Base-by-base conservation (phyloP, 2,329 filamentous ascomycete species). In the Xylariaceae sp. region DNA sequence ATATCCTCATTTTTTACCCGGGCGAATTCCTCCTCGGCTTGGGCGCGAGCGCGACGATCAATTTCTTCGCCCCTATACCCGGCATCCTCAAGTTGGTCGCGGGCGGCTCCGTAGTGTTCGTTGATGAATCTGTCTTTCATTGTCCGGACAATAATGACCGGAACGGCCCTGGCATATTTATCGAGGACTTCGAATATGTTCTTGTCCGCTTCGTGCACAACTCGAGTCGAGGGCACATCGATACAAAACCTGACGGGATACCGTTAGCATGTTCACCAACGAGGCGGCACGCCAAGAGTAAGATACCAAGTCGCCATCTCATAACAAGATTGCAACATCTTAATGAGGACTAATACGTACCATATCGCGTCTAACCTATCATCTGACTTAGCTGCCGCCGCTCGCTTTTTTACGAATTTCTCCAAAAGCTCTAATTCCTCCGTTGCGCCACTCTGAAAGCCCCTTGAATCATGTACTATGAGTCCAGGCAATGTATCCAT, bases 81-180 rank as follows among this genome's bases (percentile, higher is more conserved):
- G 15, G 47, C 30, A 44, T 58, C 54, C 43, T 59, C 53, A 7
- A 58, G 50, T 21, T 62, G 56, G 10, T 61, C 55, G 2, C 59
- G 46, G 2, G 54, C 50, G 9, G 47, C 59, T 40, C 54, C 60
- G 41, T 62, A 59, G 30, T 63, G 51, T n/a, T 62, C 55, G 34
- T 63, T 62, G n/a, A 66, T 47, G 22, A 61, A 64, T 44, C 61
- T 55, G 29, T 66, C 64, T 54, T 66, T 66, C 52, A 64, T 66
- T 0, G 63, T 66, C 5, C 64, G 61, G 16, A 66, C 62, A 6
- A 66, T 48, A 16, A 66, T 49, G 0, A 66, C 60, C 1, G 63
- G 64, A 4, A 62, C 59, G 15, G 52, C 47, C 4, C 60, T 54
- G 4, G 58, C 56, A n/a, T 58, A 58, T 19, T 54, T 51, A 4